Base-by-base conservation (phyloP, 371 early-diverging fungal genomes). In the Dentiscutata heterogama region DNA sequence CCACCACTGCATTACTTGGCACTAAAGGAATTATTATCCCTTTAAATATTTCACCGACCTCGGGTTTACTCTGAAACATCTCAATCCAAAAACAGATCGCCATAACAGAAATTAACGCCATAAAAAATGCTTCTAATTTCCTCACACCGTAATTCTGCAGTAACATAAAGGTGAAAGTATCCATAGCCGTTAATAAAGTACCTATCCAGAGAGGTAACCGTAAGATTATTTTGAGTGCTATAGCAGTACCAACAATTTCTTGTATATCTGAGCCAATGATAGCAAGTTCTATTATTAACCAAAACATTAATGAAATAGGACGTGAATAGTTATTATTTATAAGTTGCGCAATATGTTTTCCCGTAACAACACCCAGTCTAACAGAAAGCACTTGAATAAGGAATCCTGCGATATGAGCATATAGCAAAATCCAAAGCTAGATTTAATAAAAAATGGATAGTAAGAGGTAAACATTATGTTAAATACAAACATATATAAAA, bases 221-320 rank as follows among this genome's bases (percentile, higher is more conserved):
- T 50, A 94, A 90, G 18, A 95, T 83, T 10, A 95, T 91, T 31
- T 92, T 89, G 20, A 95, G 79, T 5, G 94, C 94, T 61, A 94
- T 94, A 2, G 95, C 94, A 3, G 93, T 93, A 7, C 95, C 95
- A 22, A 95, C 89, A 35, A 95, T 93, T 83, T 95, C 95, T 78
- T 92, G 92, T 50, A 95, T 91, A 84, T 95, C 95, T 0, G 92
- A 89, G 0, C 93, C 94, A 20, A 95, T 92, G 70, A 95, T 95
- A n/a, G 94, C 95, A 31, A 90, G 79, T 81, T 95, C 94, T 13
- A 90, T 90, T 79, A 94, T 89, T 29, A 90, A 22, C 90, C 92
- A 95, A 11, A 94, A 85, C 42, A 88, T 80, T 1, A 83, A 79
- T 2, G 89, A 84, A 31, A 89, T 82, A 0, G 85, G 86, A 46